A percentile compares a stretch with the other conserved stretches of the same genome.
These are phyloP conservation scores for Cymbopogon flexuosus DNA, from an alignment of 202 grass and related monocot species.

Conservation along the genomic window DNA sequence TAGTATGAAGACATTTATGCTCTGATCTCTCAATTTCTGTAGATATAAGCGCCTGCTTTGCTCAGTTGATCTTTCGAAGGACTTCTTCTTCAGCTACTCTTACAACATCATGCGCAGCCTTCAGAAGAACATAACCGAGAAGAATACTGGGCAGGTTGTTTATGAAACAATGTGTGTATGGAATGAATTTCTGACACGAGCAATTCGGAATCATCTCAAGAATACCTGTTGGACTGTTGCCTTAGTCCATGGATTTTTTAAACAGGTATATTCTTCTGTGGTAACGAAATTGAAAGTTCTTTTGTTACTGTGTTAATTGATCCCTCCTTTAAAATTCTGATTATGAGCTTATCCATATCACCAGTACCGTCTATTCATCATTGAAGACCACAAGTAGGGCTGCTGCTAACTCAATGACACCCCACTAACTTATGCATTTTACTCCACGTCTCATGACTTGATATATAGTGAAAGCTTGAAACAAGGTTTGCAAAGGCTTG, in stretches of 20 bases:
- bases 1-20: conserved; percentile 29
- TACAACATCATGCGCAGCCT: conserved; percentile 98
- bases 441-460: conserved; percentile 35
- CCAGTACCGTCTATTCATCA: conserved; percentile 33
- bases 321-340: conserved; percentile 26
- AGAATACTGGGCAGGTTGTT: conserved; percentile 52
- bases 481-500: conserved; percentile 47
- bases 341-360: conserved; percentile 38
- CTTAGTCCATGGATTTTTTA: conserved; percentile 93
- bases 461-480: conserved; percentile 47
- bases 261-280: conserved; percentile 56
- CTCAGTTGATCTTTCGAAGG: conserved; percentile 84
- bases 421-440: conserved; percentile 32
- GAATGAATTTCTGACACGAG: conserved; percentile 88
- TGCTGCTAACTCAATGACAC: conserved; percentile 51
- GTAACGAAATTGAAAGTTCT: not conserved
- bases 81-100: conserved; percentile 99
- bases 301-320: conserved; percentile 17
- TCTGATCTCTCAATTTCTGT: conserved; percentile 22
- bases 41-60: conserved; percentile 96
- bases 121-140: conserved; percentile 80
- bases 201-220: conserved; percentile 73
- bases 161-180: conserved; percentile 98
- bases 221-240: conserved; percentile 87
- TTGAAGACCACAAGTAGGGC: conserved; percentile 28